These are phyloP conservation scores for Myriosclerotinia duriaeana DNA, from an alignment of 2,329 filamentous ascomycete species.

Conservation along the genomic window DNA sequence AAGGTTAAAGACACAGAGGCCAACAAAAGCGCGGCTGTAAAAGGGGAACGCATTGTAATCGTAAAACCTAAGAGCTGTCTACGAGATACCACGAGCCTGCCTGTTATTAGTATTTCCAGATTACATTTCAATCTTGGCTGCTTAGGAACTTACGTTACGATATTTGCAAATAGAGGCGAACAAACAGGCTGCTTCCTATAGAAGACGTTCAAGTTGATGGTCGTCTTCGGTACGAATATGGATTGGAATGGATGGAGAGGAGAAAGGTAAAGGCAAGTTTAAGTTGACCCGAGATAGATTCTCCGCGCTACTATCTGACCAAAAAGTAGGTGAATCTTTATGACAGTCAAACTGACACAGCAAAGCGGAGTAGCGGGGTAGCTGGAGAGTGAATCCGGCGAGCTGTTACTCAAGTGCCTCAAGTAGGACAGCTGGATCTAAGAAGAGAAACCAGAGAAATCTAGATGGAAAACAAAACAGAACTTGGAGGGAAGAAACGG, in stretches of 20 bases:
- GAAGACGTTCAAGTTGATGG: not conserved
- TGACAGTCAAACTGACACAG: not conserved
- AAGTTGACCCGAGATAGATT: not conserved
- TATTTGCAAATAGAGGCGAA: not conserved
- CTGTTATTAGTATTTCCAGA: not conserved
- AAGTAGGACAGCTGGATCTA: not conserved
- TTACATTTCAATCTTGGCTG: not conserved
- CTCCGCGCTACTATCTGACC: not conserved
- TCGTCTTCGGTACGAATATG: not conserved
- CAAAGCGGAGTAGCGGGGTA: constrained; percentile 10
- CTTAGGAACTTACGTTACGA: not conserved
- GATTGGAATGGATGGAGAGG: not conserved
- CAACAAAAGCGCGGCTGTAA: constrained; percentile 27
- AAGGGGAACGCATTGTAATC: constrained; percentile 32
- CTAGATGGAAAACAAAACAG: not conserved
- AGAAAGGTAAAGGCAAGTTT: not conserved
- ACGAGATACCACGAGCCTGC: not conserved
- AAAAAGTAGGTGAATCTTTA: constrained; percentile 2
- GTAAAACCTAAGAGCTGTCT: constrained; percentile 14
- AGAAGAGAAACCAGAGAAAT: not conserved
- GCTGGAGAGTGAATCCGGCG: not conserved
- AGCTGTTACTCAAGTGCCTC: not conserved
- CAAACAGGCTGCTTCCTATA: not conserved
- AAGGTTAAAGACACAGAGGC: constrained; percentile 27
- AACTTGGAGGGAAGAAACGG: not conserved